phyloP scores from a whole-genome alignment of 306 rosid species.

The Trifolium dubium region DNA sequence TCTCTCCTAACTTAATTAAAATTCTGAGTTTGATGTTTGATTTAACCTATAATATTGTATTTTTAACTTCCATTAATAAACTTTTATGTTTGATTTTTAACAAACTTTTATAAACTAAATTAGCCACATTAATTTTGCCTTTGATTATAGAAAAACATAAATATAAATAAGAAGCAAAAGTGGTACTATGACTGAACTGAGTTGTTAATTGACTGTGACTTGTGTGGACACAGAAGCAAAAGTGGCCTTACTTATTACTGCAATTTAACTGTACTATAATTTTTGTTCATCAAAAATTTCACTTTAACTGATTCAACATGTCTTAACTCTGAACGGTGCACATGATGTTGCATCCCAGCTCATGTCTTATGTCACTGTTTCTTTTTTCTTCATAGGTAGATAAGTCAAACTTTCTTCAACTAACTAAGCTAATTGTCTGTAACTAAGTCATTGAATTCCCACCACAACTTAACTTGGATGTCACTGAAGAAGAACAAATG shows the following conservation, averaged over 20 bases:
- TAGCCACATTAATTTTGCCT: too few relatives aligned
- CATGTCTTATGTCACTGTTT: constrained; percentile 32
- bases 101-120: too few relatives aligned
- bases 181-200: too few relatives aligned
- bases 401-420: constrained; percentile 43
- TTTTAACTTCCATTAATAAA: too few relatives aligned
- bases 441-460: constrained; percentile 28
- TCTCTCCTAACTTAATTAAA: too few relatives aligned
- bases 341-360: constrained; percentile 41
- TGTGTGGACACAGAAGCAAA: constrained; percentile 19
- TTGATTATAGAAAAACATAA: too few relatives aligned
- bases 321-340: constrained; percentile 35
- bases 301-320: constrained; percentile 43
- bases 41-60: too few relatives aligned
- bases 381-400: background rate
- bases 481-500: background rate
- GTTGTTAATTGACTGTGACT: constrained; percentile 38
- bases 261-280: constrained; percentile 21
- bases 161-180: too few relatives aligned
- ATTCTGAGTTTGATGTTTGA: too few relatives aligned
- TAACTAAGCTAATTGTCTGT: constrained; percentile 20
- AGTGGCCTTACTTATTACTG: constrained; percentile 12
- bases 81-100: too few relatives aligned
- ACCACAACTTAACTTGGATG: constrained; percentile 3
- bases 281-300: constrained; percentile 30